A percentile compares a stretch with the other conserved stretches of the same genome.
Evolutionary conservation across 805 yeast genomes (phyloP).

Genomic region (Priceomyces medius): DNA sequence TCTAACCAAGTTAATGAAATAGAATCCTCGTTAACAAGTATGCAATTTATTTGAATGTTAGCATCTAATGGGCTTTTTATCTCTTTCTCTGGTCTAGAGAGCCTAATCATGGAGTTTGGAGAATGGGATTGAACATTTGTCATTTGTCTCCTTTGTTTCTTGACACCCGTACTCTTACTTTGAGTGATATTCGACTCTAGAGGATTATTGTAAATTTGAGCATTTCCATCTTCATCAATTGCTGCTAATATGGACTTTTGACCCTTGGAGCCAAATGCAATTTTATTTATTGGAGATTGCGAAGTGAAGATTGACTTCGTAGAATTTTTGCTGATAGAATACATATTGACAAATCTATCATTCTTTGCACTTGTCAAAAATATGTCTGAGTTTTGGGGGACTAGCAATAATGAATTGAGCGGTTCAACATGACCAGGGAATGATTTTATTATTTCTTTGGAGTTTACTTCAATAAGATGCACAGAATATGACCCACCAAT

Average conservation of each 20-base stretch:
- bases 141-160: conserved; percentile 45
- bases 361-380: conserved; percentile 72
- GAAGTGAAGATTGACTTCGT: conserved; percentile 64
- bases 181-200: conserved; percentile 26
- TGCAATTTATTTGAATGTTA: conserved; percentile 26
- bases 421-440: conserved; percentile 80
- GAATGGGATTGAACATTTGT: conserved; percentile 48
- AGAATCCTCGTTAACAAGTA: conserved; percentile 29
- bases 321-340: conserved; percentile 46
- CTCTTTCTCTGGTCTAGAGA: conserved; percentile 48
- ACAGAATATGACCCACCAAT: conserved; percentile 69
- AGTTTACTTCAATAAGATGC: conserved; percentile 45
- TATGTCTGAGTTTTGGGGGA: conserved; percentile 34
- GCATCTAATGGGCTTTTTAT: conserved; percentile 31
- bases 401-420: conserved; percentile 48
- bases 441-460: conserved; percentile 43
- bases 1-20: conserved; percentile 62
- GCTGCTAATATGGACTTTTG: conserved; percentile 45
- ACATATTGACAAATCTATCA: conserved; percentile 79
- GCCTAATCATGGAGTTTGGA: conserved; percentile 42
- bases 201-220: conserved; percentile 71
- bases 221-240: conserved; percentile 69
- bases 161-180: conserved; percentile 24
- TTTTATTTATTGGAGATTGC: conserved; percentile 54
- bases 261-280: conserved; percentile 39